Evolutionary conservation across 805 yeast genomes (phyloP).

Genomic region (Cyberlindnera mrakii): DNA sequence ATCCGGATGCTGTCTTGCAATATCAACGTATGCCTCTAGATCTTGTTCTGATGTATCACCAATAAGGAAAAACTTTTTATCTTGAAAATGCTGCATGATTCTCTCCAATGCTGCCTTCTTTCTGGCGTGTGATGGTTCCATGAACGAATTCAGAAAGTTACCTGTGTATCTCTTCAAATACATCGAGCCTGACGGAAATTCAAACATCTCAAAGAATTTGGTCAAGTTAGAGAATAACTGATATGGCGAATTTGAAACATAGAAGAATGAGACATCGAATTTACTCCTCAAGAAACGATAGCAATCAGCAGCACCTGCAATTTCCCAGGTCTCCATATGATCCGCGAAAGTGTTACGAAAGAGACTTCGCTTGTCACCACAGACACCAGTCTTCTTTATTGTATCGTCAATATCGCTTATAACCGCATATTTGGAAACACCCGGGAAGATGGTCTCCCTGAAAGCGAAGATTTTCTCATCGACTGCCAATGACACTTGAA

Average conservation of each 20-base stretch:
- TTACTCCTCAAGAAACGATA: constrained; percentile 42
- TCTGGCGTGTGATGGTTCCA: constrained; percentile 83
- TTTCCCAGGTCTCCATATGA: constrained; percentile 58
- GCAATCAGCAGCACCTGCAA: constrained; percentile 75
- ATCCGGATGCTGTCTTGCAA: constrained; percentile 56
- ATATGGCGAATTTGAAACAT: constrained; percentile 95
- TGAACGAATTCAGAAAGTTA: constrained; percentile 67
- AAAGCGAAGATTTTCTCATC: constrained; percentile 44
- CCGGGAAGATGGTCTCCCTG: constrained; percentile 39
- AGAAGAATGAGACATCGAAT: constrained; percentile 61
- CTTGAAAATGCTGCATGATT: constrained; percentile 67
- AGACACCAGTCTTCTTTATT: constrained; percentile 81
- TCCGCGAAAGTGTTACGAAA: constrained; percentile 72
- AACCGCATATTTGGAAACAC: constrained; percentile 52
- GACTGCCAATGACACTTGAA: constrained; percentile 42
- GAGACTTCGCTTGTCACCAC: constrained; percentile 79
- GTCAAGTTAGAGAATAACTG: constrained; percentile 50
- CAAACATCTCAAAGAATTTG: constrained; percentile 47
- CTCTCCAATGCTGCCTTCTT: constrained; percentile 61
- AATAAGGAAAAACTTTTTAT: constrained; percentile 70
- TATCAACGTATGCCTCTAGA: constrained; percentile 78
- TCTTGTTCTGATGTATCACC: constrained; percentile 98
- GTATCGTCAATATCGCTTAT: constrained; percentile 96
- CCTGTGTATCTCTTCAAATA: constrained; percentile 87
- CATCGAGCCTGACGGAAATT: constrained; percentile 74